phyloP scores from a whole-genome alignment of 441 rosid genomes.

The Gossypium schwendimanii region DNA sequence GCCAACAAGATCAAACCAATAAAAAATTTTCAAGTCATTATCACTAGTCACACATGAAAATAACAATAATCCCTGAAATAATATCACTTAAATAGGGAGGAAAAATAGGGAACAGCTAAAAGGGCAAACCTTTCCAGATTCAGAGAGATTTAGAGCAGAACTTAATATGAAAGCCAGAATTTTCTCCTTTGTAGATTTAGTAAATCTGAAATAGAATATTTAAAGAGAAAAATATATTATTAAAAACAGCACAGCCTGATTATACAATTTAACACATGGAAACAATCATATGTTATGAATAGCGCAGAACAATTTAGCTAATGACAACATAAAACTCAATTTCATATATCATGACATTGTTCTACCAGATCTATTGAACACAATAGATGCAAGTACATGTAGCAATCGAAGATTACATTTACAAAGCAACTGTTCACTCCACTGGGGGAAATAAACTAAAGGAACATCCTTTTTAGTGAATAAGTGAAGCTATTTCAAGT shows the following conservation, averaged over 20 bases:
- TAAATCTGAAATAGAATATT: slow-evolving; percentile 54
- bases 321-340: slow-evolving; percentile 1
- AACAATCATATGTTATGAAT: not conserved
- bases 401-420: not conserved
- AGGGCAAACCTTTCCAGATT: slow-evolving; percentile 66
- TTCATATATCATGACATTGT: not conserved
- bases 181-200: slow-evolving; percentile 60
- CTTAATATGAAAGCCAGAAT: slow-evolving; percentile 57
- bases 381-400: not conserved
- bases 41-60: not conserved
- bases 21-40: not conserved
- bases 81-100: not conserved
- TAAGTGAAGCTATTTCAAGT: not conserved
- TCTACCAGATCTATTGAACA: not conserved
- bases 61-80: not conserved
- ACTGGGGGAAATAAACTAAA: not conserved
- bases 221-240: not conserved
- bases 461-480: not conserved
- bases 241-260: not conserved
- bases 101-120: not conserved
- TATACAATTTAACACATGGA: not conserved
- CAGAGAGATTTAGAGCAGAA: slow-evolving; percentile 52
- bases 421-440: not conserved
- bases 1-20: slow-evolving; percentile 29
- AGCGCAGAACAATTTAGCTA: not conserved